Conservation (phyloP, 225 moss, liverwort and hornwort species). For the Climacium dendroides region DNA sequence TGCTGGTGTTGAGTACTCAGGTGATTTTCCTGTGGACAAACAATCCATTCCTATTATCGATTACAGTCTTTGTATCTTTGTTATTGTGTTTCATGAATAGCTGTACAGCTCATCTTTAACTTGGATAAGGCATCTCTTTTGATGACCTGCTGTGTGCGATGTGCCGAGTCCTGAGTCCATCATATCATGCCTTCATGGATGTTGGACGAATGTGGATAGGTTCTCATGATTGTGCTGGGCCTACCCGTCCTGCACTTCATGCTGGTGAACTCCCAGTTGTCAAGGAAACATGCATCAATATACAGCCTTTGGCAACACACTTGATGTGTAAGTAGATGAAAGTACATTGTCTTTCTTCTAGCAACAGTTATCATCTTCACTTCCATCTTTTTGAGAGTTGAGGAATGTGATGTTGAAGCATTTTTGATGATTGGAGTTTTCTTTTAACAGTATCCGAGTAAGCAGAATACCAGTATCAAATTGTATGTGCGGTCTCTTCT, state of each 20-base stretch:
- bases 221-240: not conserved
- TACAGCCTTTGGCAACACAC: not conserved
- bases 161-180: not conserved
- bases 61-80: slow-evolving; percentile 17
- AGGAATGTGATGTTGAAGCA: not conserved
- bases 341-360: not conserved
- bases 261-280: not conserved
- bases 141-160: not conserved
- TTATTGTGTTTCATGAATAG: slow-evolving; percentile 20
- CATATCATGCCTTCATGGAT: not conserved
- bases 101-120: slow-evolving; percentile 16
- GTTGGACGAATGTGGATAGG: not conserved
- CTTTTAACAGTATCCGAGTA: not conserved
- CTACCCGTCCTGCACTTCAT: not conserved
- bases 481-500: not conserved
- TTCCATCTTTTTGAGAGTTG: not conserved
- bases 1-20: not conserved
- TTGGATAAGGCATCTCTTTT: not conserved
- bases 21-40: slow-evolving; percentile 6
- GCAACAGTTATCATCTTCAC: not conserved
- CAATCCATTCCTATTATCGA: slow-evolving; percentile 5
- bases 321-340: not conserved
- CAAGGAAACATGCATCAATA: not conserved
- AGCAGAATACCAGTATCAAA: not conserved
- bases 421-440: not conserved